Base-by-base conservation (phyloP, 176 grass and related monocot species). In the Bonia amplexicaulis region DNA sequence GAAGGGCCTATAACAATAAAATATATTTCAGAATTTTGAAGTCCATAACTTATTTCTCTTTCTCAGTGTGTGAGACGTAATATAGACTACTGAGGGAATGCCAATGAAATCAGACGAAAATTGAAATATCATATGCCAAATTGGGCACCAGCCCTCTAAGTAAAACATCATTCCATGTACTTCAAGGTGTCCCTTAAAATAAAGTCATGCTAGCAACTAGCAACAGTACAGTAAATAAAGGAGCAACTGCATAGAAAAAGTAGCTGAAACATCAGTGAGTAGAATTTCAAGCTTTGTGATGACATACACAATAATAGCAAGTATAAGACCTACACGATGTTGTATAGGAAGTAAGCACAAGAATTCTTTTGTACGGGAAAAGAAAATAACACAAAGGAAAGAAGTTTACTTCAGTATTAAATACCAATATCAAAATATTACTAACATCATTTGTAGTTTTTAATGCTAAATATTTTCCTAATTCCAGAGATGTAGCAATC, bases 1-100 rank as follows among this genome's bases (percentile, higher is more conserved):
- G 89, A 77, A 90, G 25, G 35, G 54, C 77, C 93, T 95, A 79
- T 69, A 78, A 79, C 49, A 80, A 45, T 5, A 74, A 91, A 92
- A 80, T 23, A 78, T 80, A 83, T 69, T 69, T 60, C 27, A 79
- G 49, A 77, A 27, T 77, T 59, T 33, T 69, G n/a, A 66, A 82
- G 27, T 29, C 39, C 41, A 80, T 63, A 69, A 69, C 40, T 76
- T 80, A 48, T 29, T 71, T 85, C 33, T 92, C 48, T 80, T 70
- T 33, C 20, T 37, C 6, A 31, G 45, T 25, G 1, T 23, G 57
- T 51, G 20, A 74, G 3, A 40, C 57, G 66, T 1, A 44, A 12
- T 74, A 79, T 35, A 59, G n/a, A 41, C 12, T 64, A 57, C 16
- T 45, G 76, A 35, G 15, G 16, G 3, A 3, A 81, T 82, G 62